Percentiles rank a stretch among this genome's conserved stretches.
Conservation (phyloP, 2,329 filamentous ascomycete species). For the Knufia fluminis region DNA sequence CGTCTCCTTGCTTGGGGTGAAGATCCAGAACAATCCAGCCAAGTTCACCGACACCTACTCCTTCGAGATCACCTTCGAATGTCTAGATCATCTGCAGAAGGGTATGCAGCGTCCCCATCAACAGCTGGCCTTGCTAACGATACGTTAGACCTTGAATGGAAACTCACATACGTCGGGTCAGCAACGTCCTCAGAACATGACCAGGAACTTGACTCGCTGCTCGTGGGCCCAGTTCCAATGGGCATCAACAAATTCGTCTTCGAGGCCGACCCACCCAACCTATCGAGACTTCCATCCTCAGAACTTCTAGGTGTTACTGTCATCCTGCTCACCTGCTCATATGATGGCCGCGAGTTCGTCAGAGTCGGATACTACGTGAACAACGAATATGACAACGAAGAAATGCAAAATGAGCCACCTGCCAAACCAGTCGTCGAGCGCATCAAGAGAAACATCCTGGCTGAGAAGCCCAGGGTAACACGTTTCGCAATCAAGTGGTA, state of each 20-base stretch:
- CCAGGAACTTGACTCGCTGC: slow-evolving; percentile 92
- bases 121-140: background rate
- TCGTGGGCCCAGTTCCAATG: slow-evolving; percentile 93
- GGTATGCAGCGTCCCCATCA: slow-evolving; percentile 42
- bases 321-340: slow-evolving; percentile 89
- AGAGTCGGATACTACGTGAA: slow-evolving; percentile 99
- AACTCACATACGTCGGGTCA: slow-evolving; percentile 96
- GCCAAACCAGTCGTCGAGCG: slow-evolving; percentile 88
- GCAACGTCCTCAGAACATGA: slow-evolving; percentile 96
- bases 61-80: slow-evolving; percentile 98
- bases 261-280: slow-evolving; percentile 86
- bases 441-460: slow-evolving; percentile 82
- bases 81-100: slow-evolving; percentile 87
- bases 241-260: slow-evolving; percentile 99
- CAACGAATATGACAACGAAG: slow-evolving; percentile 94
- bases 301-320: slow-evolving; percentile 97
- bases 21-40: slow-evolving; percentile 94
- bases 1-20: slow-evolving; percentile 88
- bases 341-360: slow-evolving; percentile 93
- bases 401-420: slow-evolving; percentile 79
- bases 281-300: slow-evolving; percentile 79
- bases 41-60: slow-evolving; percentile 87
- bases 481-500: slow-evolving; percentile 99
- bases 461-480: slow-evolving; percentile 94
- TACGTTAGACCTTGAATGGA: slow-evolving; percentile 85